phyloP scores from a whole-genome alignment of 179 eudicot genomes.

The Sideroxylon spinosum region DNA sequence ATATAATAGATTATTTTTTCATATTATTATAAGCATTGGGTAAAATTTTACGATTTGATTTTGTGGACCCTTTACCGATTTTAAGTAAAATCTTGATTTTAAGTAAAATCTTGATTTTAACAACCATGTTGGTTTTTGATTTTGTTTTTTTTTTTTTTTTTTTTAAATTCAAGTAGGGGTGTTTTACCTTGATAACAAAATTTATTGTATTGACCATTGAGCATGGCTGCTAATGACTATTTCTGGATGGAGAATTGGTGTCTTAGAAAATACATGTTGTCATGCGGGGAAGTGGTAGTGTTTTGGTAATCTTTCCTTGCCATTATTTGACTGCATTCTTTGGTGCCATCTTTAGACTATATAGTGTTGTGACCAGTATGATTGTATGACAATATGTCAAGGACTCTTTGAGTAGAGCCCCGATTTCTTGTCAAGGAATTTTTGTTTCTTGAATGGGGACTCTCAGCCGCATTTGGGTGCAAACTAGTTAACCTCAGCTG shows the following conservation, averaged over 20 bases:
- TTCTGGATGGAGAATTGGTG: constrained; percentile 84
- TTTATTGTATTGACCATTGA: neutral
- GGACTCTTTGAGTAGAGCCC: neutral
- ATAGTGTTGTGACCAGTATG: neutral
- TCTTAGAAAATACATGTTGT: constrained; percentile 67
- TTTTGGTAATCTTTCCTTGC: constrained; percentile 47
- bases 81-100: too few relatives aligned
- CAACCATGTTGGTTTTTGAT: too few relatives aligned
- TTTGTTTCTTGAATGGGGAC: neutral
- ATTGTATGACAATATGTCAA: neutral
- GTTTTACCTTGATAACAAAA: neutral
- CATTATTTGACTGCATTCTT: neutral
- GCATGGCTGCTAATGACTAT: constrained; percentile 57
- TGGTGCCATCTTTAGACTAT: neutral
- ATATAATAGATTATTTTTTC: too few relatives aligned
- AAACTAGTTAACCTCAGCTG: neutral
- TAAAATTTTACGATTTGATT: too few relatives aligned
- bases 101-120: too few relatives aligned
- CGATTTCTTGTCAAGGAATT: neutral
- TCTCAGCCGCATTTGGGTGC: neutral
- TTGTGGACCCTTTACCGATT: too few relatives aligned
- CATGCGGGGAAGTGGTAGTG: constrained; percentile 79
- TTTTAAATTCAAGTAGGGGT: neutral
- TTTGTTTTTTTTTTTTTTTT: too few relatives aligned
- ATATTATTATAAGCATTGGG: too few relatives aligned